A percentile compares a stretch with the other conserved stretches of the same genome.
Evolutionary conservation across 345 rosid genomes (phyloP).

Genomic region (Citropsis articulata): DNA sequence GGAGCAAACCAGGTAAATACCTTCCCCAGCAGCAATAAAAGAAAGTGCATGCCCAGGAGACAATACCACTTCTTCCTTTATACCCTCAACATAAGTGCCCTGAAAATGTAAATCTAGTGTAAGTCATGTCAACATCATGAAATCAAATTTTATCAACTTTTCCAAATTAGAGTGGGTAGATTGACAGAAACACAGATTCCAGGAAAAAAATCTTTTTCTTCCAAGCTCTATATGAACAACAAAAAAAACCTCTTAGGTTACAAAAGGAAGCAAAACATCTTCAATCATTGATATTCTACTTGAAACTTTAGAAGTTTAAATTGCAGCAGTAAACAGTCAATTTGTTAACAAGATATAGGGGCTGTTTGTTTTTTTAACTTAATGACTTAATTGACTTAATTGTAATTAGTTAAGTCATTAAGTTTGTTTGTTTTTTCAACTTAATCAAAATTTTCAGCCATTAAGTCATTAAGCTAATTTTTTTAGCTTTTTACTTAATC

Average conservation of each 20-base stretch:
- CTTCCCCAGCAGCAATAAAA: slow-evolving; percentile 99
- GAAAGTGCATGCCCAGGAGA: slow-evolving; percentile 99
- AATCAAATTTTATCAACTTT: neutral
- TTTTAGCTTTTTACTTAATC: no score
- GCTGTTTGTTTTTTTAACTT: no score
- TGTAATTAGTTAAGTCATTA: no score
- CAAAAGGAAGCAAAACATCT: neutral
- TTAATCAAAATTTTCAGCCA: no score
- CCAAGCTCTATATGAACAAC: neutral
- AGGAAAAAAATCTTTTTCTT: neutral
- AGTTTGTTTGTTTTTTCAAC: no score
- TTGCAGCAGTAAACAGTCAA: neutral
- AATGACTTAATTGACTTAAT: no score
- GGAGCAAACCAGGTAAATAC: slow-evolving; percentile 33
- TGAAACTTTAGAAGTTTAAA: neutral
- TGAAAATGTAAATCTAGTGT: slow-evolving; percentile 26
- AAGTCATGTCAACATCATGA: neutral
- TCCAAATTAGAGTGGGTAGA: neutral
- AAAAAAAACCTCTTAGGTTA: neutral
- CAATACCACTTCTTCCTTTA: slow-evolving; percentile 97
- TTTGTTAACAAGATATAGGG: neutral
- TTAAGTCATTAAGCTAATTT: no score
- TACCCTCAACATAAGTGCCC: slow-evolving; percentile 99
- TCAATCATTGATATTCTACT: neutral
- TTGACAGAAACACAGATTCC: neutral